Conservation (phyloP, 2,329 filamentous ascomycete species). For the Stagonosporopsis cucurbitacearum region DNA sequence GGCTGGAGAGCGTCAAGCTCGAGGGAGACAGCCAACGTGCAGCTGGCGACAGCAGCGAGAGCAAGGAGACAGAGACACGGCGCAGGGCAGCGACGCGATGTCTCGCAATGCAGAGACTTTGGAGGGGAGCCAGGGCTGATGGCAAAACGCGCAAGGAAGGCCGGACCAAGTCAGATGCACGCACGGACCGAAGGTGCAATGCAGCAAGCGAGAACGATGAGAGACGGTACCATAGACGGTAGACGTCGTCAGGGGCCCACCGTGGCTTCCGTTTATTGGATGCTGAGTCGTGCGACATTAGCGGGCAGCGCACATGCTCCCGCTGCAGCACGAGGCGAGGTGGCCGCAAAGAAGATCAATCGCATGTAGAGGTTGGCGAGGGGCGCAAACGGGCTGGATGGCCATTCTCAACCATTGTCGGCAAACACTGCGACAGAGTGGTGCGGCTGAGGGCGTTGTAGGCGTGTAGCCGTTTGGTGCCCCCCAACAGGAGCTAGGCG, state of each 20-base stretch:
- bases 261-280: slow-evolving; percentile 26
- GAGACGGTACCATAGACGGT: too few relatives aligned
- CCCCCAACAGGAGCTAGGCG: slow-evolving; percentile 1
- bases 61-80: slow-evolving; percentile 18
- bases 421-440: not conserved
- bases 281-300: slow-evolving; percentile 40
- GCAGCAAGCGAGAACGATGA: slow-evolving; percentile 32
- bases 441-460: slow-evolving; percentile 1
- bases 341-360: slow-evolving; percentile 12
- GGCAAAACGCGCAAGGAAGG: slow-evolving; percentile 34
- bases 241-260: slow-evolving; percentile 24
- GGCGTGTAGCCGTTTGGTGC: not conserved
- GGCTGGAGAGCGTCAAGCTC: slow-evolving; percentile 41
- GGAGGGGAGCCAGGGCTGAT: slow-evolving; percentile 32
- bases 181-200: slow-evolving; percentile 31
- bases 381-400: not conserved
- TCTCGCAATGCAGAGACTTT: slow-evolving; percentile 34
- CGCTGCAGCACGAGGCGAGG: slow-evolving; percentile 32
- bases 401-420: not conserved
- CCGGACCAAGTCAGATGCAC: slow-evolving; percentile 19
- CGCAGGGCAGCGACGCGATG: slow-evolving; percentile 29
- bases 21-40: slow-evolving; percentile 24
- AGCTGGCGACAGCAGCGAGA: slow-evolving; percentile 28
- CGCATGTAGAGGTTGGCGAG: slow-evolving; percentile 3
- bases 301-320: slow-evolving; percentile 38